Evolutionary conservation across 345 rosid species (phyloP).

Genomic region (Sisymbrium irio): DNA sequence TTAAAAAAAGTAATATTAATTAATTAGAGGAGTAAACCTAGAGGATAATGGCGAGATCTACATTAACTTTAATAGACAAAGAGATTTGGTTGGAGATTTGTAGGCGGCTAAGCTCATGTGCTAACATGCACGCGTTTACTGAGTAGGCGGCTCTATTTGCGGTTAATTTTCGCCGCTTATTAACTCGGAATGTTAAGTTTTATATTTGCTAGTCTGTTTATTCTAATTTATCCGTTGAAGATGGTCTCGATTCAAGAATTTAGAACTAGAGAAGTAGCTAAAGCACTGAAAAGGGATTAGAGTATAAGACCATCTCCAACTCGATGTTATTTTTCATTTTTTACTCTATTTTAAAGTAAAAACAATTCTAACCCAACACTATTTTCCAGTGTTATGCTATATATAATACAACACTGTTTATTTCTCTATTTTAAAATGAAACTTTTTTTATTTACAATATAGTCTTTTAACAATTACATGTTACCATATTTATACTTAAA

Average conservation of each 20-base stretch:
- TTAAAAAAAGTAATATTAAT: constrained; percentile 13
- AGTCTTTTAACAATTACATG: too few relatives aligned
- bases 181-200: not conserved
- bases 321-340: too few relatives aligned
- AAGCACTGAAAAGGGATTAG: not conserved
- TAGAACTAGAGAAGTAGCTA: constrained; percentile 1
- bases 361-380: too few relatives aligned
- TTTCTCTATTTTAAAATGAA: too few relatives aligned
- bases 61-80: constrained; percentile 7
- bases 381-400: too few relatives aligned
- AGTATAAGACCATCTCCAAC: too few relatives aligned
- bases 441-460: too few relatives aligned
- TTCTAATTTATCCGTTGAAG: not conserved
- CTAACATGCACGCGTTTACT: constrained; percentile 25
- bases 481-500: too few relatives aligned
- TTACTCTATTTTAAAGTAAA: too few relatives aligned
- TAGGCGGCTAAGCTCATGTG: constrained; percentile 35
- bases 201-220: not conserved
- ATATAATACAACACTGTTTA: too few relatives aligned
- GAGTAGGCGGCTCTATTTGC: constrained; percentile 16
- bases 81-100: constrained; percentile 32
- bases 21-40: constrained; percentile 21
- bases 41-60: constrained; percentile 26
- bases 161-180: constrained; percentile 31
- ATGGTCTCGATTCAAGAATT: not conserved